A percentile compares a stretch with the other conserved stretches of the same genome.
Evolutionary conservation across 768 basidiomycete species (phyloP).

Genomic region (Tylopilus intermedius): DNA sequence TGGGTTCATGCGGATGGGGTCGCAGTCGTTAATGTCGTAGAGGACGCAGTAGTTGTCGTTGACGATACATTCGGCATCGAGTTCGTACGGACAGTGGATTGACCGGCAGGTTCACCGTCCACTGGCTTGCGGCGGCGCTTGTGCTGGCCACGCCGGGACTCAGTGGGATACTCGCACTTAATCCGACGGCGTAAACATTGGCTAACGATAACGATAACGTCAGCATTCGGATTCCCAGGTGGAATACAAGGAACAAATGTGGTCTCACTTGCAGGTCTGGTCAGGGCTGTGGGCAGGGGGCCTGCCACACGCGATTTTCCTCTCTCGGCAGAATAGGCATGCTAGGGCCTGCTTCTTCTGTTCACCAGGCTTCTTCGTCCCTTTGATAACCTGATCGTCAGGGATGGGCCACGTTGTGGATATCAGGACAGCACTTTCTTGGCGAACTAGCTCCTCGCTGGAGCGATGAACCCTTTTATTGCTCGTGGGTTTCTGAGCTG

Average conservation of each 20-base stretch:
- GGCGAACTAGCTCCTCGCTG: constrained; percentile 27
- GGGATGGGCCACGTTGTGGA: constrained; percentile 32
- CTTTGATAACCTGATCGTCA: constrained; percentile 31
- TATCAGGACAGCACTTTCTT: constrained; percentile 21
- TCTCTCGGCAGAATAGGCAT: constrained; percentile 46
- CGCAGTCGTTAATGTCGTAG: constrained; percentile 21
- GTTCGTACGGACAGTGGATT: constrained; percentile 20
- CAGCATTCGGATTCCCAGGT: constrained; percentile 8
- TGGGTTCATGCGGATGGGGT: constrained; percentile 19
- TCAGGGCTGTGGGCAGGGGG: constrained; percentile 35
- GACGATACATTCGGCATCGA: constrained; percentile 16
- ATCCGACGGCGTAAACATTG: constrained; percentile 46
- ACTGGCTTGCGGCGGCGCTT: constrained; percentile 33
- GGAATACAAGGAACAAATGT: neutral
- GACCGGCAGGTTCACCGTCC: constrained; percentile 22
- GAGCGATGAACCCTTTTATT: constrained; percentile 29
- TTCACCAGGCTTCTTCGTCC: constrained; percentile 31
- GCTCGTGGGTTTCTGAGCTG: constrained; percentile 19
- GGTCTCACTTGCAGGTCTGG: constrained; percentile 45
- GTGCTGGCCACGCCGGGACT: constrained; percentile 46
- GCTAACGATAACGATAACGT: constrained; percentile 29
- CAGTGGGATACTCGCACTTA: constrained; percentile 45
- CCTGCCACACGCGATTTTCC: constrained; percentile 48
- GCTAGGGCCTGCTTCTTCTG: constrained; percentile 45
- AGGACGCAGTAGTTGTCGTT: constrained; percentile 11